A percentile compares a stretch with the other conserved stretches of the same genome.
Conservation (phyloP, 192 early-diverging fungal species). For the Powellomyces hirtus region DNA sequence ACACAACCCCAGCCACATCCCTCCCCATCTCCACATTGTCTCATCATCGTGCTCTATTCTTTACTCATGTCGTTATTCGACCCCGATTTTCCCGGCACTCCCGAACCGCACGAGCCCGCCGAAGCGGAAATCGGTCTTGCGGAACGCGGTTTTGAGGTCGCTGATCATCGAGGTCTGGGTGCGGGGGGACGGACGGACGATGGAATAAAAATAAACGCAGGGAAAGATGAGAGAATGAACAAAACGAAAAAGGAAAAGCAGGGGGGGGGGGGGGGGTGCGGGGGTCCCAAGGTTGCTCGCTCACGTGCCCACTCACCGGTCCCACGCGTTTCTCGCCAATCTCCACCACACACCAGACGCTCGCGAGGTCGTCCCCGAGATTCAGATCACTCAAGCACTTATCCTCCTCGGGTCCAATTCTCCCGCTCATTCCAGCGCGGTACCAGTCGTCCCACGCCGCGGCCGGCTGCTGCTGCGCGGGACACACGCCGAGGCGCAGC, state of each 20-base stretch:
- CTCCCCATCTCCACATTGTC: too few species aligned
- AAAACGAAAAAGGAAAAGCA: neutral
- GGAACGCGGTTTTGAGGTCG: neutral
- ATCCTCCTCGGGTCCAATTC: neutral
- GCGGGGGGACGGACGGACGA: too few species aligned
- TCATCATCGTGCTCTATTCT: too few species aligned
- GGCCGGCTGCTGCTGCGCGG: neutral
- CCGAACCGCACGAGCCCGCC: slow-evolving; percentile 12
- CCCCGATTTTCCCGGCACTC: slow-evolving; percentile 8
- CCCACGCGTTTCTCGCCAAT: neutral
- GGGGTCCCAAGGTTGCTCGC: neutral
- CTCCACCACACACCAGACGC: slow-evolving; percentile 5
- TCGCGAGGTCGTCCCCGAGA: neutral
- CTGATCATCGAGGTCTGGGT: neutral
- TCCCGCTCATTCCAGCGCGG: neutral
- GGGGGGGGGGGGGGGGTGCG: neutral
- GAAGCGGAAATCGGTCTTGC: slow-evolving; percentile 13
- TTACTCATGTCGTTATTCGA: slow-evolving; percentile 9
- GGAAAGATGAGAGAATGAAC: neutral
- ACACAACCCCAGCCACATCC: too few species aligned
- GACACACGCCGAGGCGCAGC: neutral
- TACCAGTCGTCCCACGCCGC: neutral
- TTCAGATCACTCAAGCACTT: neutral
- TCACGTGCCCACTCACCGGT: neutral
- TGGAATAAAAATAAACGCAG: too few species aligned